Evolutionary conservation across 169 alveolate genomes (phyloP).

Genomic region (Besnoitia besnoiti): DNA sequence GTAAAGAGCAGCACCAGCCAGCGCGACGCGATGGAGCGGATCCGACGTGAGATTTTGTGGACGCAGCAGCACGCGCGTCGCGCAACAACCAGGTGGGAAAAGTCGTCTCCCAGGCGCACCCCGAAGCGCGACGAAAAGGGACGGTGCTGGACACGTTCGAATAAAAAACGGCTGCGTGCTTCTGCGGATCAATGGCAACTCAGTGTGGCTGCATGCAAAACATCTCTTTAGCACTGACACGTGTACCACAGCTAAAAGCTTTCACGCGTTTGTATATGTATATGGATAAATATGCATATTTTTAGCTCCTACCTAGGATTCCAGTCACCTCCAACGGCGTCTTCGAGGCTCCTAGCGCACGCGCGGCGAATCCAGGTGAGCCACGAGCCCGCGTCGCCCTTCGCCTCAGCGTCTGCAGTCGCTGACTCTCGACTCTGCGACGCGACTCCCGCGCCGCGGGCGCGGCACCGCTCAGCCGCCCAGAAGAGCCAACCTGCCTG

Average conservation of each 20-base stretch:
- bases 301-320: not conserved
- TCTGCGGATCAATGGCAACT: too few relatives aligned
- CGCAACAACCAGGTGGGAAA: too few relatives aligned
- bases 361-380: not conserved
- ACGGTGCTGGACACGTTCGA: too few relatives aligned
- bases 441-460: not conserved
- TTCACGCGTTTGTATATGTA: not conserved
- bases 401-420: not conserved
- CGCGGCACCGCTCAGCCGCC: not conserved
- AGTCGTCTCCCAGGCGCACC: too few relatives aligned
- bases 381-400: not conserved
- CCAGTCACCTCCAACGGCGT: not conserved
- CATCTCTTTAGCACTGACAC: too few relatives aligned
- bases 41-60: too few relatives aligned
- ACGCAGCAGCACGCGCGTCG: too few relatives aligned
- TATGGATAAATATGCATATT: not conserved
- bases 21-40: too few relatives aligned
- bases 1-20: not conserved
- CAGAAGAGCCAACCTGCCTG: not conserved
- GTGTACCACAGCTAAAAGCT: too few relatives aligned
- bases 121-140: too few relatives aligned
- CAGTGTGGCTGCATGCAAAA: too few relatives aligned
- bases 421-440: not conserved
- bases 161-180: too few relatives aligned
- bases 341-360: not conserved